These are phyloP conservation scores for Microdochium paspali DNA, from an alignment of 2,329 filamentous ascomycete species.

Conservation along the genomic window DNA sequence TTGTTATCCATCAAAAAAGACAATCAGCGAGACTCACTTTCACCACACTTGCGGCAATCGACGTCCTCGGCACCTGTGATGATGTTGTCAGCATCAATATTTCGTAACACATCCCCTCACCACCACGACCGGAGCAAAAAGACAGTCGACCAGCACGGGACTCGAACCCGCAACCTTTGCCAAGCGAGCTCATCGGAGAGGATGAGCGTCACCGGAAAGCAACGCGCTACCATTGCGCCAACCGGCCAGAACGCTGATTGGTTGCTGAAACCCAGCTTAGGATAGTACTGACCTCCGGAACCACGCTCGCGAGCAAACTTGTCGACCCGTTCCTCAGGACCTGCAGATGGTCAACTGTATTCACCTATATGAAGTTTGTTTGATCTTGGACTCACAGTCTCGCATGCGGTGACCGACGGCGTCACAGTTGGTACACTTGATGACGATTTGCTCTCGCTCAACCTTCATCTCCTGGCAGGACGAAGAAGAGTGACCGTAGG, in stretches of 20 bases:
- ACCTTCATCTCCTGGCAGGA: constrained; percentile 48
- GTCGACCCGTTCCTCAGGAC: constrained; percentile 50
- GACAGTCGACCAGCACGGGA: not conserved
- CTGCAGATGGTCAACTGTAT: constrained; percentile 21
- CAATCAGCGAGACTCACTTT: constrained; percentile 35
- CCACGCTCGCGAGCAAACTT: constrained; percentile 58
- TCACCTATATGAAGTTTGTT: constrained; percentile 3
- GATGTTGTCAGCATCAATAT: constrained; percentile 8
- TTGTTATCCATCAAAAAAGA: too few species aligned
- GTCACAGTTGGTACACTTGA: constrained; percentile 58
- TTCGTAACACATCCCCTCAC: not conserved
- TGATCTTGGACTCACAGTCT: constrained; percentile 47
- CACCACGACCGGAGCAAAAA: not conserved
- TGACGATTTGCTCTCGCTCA: constrained; percentile 34
- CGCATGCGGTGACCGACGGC: constrained; percentile 56
- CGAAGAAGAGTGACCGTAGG: constrained; percentile 54
- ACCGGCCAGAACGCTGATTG: constrained; percentile 1
- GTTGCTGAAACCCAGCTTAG: constrained; percentile 10
- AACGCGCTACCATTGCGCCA: constrained; percentile 1
- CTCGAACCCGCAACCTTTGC: constrained; percentile 1
- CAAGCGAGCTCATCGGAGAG: not conserved
- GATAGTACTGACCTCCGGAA: constrained; percentile 15
- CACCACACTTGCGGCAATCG: constrained; percentile 56
- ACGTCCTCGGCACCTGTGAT: constrained; percentile 44
- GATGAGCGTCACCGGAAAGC: not conserved